These are phyloP conservation scores for Xylaria sp. DNA, from an alignment of 2,329 filamentous ascomycete genomes.

Conservation along the genomic window DNA sequence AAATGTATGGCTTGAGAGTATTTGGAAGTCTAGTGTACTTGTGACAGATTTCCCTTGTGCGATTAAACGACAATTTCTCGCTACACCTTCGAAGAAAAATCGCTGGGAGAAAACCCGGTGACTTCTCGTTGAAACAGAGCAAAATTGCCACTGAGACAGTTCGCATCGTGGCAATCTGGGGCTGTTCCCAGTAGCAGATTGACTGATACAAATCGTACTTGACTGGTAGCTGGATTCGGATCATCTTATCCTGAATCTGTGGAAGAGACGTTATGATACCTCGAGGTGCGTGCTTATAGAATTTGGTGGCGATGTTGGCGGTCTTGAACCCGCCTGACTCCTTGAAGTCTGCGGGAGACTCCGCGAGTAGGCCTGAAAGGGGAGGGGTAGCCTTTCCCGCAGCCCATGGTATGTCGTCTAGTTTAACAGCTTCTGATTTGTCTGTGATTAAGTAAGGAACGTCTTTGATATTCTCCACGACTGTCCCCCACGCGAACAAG, in stretches of 20 bases:
- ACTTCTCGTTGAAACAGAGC: conserved; percentile 10
- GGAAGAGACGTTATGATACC: conserved; percentile 6
- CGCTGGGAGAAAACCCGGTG: background rate
- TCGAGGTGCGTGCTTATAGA: conserved; percentile 8
- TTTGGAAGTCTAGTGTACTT: background rate
- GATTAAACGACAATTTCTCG: conserved; percentile 1
- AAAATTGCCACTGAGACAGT: background rate
- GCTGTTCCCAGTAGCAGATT: conserved; percentile 2
- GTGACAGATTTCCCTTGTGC: background rate
- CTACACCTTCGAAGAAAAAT: conserved; percentile 4
- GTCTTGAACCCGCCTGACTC: conserved; percentile 8
- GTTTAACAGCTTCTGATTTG: background rate
- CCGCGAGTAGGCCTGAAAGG: conserved; percentile 9
- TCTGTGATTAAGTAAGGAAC: background rate
- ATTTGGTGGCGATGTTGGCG: background rate
- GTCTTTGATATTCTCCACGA: conserved; percentile 5
- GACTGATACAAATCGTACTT: background rate
- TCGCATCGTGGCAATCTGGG: conserved; percentile 7
- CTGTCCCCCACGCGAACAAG: conserved; percentile 33
- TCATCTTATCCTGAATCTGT: conserved; percentile 10
- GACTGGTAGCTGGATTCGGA: conserved; percentile 8
- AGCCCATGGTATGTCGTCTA: conserved; percentile 13
- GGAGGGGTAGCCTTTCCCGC: background rate
- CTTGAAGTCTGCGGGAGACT: conserved; percentile 15
- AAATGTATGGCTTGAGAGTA: background rate